A percentile compares a stretch with the other conserved stretches of the same genome.
These are phyloP conservation scores for Schizochytrium sp. DNA, from an alignment of 108 stramenopile genomes.

Conservation along the genomic window DNA sequence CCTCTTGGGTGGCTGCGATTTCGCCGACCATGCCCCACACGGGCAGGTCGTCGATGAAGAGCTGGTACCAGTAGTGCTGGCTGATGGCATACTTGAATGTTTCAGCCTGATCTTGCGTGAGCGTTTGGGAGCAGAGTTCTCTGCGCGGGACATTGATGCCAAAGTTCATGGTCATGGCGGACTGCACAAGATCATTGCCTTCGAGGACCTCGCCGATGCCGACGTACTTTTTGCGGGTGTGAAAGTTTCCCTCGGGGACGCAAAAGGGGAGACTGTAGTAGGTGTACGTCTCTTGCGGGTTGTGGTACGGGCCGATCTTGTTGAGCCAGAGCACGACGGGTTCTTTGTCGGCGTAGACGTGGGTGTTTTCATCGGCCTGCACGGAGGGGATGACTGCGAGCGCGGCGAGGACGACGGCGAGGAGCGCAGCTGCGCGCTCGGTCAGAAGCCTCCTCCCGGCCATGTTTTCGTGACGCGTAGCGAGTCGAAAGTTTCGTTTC, in stretches of 20 bases:
- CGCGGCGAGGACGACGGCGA: neutral
- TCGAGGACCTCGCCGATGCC: constrained; percentile 56
- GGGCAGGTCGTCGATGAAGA: constrained; percentile 92
- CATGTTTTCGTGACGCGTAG: neutral
- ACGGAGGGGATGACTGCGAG: neutral
- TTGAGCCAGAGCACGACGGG: constrained; percentile 89
- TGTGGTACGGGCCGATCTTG: constrained; percentile 96
- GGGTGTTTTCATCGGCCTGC: neutral
- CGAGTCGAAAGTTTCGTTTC: neutral
- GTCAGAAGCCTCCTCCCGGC: neutral
- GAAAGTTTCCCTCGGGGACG: constrained; percentile 74
- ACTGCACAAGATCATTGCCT: constrained; percentile 56
- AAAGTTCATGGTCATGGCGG: constrained; percentile 60
- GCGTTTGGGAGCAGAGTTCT: constrained; percentile 59
- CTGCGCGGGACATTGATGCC: constrained; percentile 37
- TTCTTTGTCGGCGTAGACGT: constrained; percentile 60
- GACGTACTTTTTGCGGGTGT: constrained; percentile 46
- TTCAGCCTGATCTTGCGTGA: constrained; percentile 43
- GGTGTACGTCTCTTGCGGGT: constrained; percentile 95
- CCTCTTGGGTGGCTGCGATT: constrained; percentile 50
- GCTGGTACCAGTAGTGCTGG: constrained; percentile 90
- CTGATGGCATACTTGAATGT: constrained; percentile 63
- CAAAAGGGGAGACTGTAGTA: constrained; percentile 95
- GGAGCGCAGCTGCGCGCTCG: neutral
- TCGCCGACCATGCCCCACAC: constrained; percentile 96